Conservation (phyloP, 345 rosid genomes). For the Euphorbia tirucalli region DNA sequence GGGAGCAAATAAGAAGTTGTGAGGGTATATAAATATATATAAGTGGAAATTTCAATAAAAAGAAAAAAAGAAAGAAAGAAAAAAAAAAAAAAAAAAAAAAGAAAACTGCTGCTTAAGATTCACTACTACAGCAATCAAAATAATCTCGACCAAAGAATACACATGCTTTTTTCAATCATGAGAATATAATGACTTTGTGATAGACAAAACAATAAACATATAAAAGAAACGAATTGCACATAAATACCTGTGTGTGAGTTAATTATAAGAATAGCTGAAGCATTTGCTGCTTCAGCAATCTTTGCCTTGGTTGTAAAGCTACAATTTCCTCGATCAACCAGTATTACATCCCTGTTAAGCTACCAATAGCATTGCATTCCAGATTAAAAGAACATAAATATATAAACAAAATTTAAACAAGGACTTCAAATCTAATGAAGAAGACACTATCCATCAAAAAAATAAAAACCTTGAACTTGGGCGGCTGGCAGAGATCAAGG, state of each 20-base stretch:
- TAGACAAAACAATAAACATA: background rate
- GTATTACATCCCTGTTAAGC: slow-evolving; percentile 64
- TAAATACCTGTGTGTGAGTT: slow-evolving; percentile 62
- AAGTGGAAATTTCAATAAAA: background rate
- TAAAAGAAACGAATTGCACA: slow-evolving; percentile 1
- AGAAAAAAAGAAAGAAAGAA: no score
- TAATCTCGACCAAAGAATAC: background rate
- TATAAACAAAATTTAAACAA: background rate
- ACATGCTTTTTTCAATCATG: background rate
- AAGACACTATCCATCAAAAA: background rate
- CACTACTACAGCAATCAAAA: background rate
- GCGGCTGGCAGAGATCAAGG: slow-evolving; percentile 67
- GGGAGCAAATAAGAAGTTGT: background rate
- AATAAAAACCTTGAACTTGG: slow-evolving; percentile 53
- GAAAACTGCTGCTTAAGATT: background rate
- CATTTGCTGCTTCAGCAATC: slow-evolving; percentile 65
- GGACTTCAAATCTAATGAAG: background rate
- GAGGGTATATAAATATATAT: background rate
- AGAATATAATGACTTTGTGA: background rate
- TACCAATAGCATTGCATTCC: slow-evolving; percentile 28
- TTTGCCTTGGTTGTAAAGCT: slow-evolving; percentile 78
- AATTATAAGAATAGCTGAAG: slow-evolving; percentile 76
- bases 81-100: background rate
- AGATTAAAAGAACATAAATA: slow-evolving; percentile 16
- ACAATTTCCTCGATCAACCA: slow-evolving; percentile 80